Evolutionary conservation across 2,329 filamentous ascomycete genomes (phyloP).

Genomic region (Venturia effusa): DNA sequence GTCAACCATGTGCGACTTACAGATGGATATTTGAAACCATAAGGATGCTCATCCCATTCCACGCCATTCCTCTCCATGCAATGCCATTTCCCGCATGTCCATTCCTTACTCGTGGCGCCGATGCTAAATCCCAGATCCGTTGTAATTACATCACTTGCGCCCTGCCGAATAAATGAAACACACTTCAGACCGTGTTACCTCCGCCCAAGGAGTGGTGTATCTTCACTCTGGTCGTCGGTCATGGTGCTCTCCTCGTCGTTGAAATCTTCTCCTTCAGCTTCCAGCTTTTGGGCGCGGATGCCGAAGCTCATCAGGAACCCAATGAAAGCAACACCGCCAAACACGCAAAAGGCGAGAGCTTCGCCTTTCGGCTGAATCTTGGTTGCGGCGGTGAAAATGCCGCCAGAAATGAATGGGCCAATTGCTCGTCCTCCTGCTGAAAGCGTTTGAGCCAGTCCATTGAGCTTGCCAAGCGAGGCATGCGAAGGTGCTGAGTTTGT

Average conservation of each 20-base stretch:
- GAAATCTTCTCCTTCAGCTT: slow-evolving; percentile 43
- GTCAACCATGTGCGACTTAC: not conserved
- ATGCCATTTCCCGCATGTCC: too few relatives aligned
- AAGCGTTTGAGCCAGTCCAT: slow-evolving; percentile 87
- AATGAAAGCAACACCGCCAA: slow-evolving; percentile 69
- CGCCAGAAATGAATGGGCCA: slow-evolving; percentile 80
- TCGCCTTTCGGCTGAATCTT: slow-evolving; percentile 71
- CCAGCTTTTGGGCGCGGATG: slow-evolving; percentile 53
- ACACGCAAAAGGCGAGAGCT: slow-evolving; percentile 73
- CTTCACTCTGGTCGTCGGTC: not conserved
- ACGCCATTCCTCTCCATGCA: not conserved
- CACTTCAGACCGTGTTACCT: not conserved
- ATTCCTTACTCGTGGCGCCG: not conserved
- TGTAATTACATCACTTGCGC: not conserved
- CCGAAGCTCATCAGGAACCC: slow-evolving; percentile 73
- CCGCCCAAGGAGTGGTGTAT: not conserved
- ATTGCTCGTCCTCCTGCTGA: slow-evolving; percentile 81
- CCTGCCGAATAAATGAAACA: not conserved
- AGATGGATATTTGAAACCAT: not conserved
- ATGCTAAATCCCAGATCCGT: not conserved
- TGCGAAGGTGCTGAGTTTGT: slow-evolving; percentile 87
- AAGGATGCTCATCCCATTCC: not conserved
- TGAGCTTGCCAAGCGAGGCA: slow-evolving; percentile 76
- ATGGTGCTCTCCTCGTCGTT: slow-evolving; percentile 5
- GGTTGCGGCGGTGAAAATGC: slow-evolving; percentile 70